Percentiles rank a stretch among this genome's conserved stretches.
phyloP scores from a whole-genome alignment of 2,329 filamentous ascomycete species.

The Pezicula radicicola region DNA sequence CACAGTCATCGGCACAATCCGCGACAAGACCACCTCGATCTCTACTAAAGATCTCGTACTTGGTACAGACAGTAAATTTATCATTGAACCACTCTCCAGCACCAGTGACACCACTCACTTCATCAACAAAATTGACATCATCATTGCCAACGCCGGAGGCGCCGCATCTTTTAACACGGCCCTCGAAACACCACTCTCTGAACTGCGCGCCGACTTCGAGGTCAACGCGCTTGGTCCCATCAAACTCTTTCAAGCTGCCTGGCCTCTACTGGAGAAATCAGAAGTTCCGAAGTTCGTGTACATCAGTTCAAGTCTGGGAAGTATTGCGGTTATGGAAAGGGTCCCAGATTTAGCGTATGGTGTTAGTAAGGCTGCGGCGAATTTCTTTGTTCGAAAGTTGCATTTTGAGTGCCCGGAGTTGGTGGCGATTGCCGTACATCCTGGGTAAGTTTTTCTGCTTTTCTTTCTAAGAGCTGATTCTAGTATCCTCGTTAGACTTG shows the following conservation, averaged over 20 bases:
- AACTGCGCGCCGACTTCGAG: constrained; percentile 34
- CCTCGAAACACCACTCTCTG: constrained; percentile 29
- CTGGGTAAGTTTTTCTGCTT: constrained; percentile 16
- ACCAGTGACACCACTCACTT: constrained; percentile 22
- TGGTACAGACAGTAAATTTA: constrained; percentile 27
- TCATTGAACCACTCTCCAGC: constrained; percentile 40
- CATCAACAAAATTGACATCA: constrained; percentile 41
- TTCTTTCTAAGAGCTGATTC: neutral
- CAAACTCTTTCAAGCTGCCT: constrained; percentile 40
- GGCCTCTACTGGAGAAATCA: constrained; percentile 34
- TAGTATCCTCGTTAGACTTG: no score
- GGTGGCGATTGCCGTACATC: constrained; percentile 27
- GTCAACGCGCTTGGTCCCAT: constrained; percentile 43
- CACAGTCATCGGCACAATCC: constrained; percentile 37
- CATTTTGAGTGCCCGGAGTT: constrained; percentile 34
- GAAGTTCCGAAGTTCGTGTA: constrained; percentile 34
- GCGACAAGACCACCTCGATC: constrained; percentile 20
- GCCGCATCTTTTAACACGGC: constrained; percentile 24
- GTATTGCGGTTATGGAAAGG: constrained; percentile 16
- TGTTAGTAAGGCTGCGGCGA: constrained; percentile 36
- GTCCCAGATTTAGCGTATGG: constrained; percentile 35
- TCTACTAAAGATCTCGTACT: constrained; percentile 22
- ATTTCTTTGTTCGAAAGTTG: constrained; percentile 33
- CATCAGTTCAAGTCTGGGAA: constrained; percentile 27
- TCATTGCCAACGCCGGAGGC: constrained; percentile 50